Conservation (phyloP, 75 land plant species). For the Sequoiadendron giganteum region DNA sequence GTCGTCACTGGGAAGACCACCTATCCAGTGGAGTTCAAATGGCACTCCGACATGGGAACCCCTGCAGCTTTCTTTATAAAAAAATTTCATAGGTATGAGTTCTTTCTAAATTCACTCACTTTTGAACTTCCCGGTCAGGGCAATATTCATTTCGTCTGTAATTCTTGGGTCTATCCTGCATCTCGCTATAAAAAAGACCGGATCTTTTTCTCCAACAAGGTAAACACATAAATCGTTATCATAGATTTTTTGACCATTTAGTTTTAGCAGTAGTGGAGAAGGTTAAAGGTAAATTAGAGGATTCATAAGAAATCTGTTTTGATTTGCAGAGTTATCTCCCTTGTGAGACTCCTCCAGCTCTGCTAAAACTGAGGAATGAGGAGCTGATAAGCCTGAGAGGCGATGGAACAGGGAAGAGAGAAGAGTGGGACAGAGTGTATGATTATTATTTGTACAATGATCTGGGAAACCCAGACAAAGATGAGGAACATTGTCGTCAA, state of each 20-base stretch:
- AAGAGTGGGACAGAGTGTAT: constrained; percentile 39
- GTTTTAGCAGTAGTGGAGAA: no score
- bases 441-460: constrained; percentile 59
- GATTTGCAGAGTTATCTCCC: constrained; percentile 43
- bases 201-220: not conserved
- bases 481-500: constrained; percentile 20
- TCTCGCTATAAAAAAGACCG: not conserved
- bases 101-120: constrained; percentile 15
- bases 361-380: constrained; percentile 24
- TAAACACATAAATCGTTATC: not conserved
- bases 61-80: constrained; percentile 11
- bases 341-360: constrained; percentile 28
- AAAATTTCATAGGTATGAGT: constrained; percentile 1
- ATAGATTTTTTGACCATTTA: not conserved
- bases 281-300: no score
- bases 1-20: not conserved
- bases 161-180: not conserved
- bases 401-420: constrained; percentile 33
- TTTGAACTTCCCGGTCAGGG: constrained; percentile 3
- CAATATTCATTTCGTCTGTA: constrained; percentile 9
- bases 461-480: constrained; percentile 40
- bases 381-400: constrained; percentile 39
- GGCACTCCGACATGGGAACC: constrained; percentile 1
- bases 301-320: not conserved
- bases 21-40: not conserved